Evolutionary conservation across 2,329 filamentous ascomycete species (phyloP).

Genomic region (Colletotrichum eremochloae): DNA sequence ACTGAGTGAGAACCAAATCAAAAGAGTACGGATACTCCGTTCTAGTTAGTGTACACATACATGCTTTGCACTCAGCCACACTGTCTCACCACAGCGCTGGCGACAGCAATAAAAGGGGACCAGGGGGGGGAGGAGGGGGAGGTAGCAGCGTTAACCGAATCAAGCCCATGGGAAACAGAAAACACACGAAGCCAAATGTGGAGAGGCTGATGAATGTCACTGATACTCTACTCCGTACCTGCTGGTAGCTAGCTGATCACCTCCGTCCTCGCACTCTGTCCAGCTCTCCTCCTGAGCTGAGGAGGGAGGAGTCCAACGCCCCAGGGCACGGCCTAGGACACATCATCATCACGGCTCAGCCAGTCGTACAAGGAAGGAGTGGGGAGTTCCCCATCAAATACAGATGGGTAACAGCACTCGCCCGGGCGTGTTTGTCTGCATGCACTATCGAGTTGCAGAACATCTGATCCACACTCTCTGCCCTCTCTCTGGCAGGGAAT

Average conservation of each 20-base stretch:
- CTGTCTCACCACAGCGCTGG: not conserved
- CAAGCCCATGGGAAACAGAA: not conserved
- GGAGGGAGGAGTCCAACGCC: not conserved
- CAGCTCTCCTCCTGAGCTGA: not conserved
- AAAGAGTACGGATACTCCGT: not conserved
- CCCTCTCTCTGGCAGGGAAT: not conserved
- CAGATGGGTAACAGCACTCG: not conserved
- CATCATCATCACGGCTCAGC: not conserved
- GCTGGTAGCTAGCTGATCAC: too few species aligned
- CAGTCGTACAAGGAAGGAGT: not conserved
- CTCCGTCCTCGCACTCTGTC: not conserved
- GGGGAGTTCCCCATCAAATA: slow-evolving; percentile 1
- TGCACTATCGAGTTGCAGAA: slow-evolving; percentile 17
- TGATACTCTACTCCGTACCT: not conserved
- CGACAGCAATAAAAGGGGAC: not conserved
- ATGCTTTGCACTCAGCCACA: not conserved
- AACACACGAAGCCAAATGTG: not conserved
- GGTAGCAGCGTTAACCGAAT: not conserved
- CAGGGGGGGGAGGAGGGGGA: not conserved
- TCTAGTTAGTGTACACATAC: not conserved
- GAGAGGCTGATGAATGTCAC: slow-evolving; percentile 13
- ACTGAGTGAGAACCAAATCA: too few species aligned
- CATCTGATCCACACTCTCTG: not conserved
- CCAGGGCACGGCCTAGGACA: not conserved
- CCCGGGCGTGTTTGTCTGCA: not conserved